These are phyloP conservation scores for Euphorbia lathyris DNA, from an alignment of 345 rosid genomes.

Conservation along the genomic window DNA sequence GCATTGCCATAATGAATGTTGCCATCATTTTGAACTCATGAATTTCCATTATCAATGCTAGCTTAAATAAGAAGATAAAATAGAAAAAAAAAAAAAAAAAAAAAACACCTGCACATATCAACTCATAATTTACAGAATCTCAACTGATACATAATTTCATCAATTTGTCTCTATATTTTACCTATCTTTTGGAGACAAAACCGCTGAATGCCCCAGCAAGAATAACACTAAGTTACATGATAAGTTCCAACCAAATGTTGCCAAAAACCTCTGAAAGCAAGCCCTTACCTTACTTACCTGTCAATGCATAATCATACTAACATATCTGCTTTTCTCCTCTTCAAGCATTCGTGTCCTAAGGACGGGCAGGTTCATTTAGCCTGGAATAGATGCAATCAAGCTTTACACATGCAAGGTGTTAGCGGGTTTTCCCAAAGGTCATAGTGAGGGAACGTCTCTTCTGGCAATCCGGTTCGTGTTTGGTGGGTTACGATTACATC, in stretches of 20 bases:
- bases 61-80: neutral
- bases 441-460: conserved; percentile 98
- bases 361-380: conserved; percentile 12
- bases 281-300: neutral
- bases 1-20: no score
- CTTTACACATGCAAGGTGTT: conserved; percentile 99
- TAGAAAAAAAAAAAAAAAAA: neutral
- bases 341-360: conserved; percentile 8
- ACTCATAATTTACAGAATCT: conserved; percentile 24
- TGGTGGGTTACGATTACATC: conserved; percentile 94
- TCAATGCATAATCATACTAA: neutral
- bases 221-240: neutral
- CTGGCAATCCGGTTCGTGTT: conserved; percentile 93
- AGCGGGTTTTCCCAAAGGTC: conserved; percentile 99
- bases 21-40: no score
- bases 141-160: conserved; percentile 12
- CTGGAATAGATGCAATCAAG: conserved; percentile 37
- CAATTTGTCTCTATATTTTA: neutral
- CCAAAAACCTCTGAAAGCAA: neutral
- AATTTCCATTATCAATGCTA: neutral
- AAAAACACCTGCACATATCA: conserved; percentile 3
- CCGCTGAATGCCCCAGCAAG: neutral
- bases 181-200: conserved; percentile 16
- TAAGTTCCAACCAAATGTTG: neutral
- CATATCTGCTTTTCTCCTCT: no score